These are phyloP conservation scores for Tremella mesenterica DNA, from an alignment of 768 basidiomycete species.

Conservation along the genomic window DNA sequence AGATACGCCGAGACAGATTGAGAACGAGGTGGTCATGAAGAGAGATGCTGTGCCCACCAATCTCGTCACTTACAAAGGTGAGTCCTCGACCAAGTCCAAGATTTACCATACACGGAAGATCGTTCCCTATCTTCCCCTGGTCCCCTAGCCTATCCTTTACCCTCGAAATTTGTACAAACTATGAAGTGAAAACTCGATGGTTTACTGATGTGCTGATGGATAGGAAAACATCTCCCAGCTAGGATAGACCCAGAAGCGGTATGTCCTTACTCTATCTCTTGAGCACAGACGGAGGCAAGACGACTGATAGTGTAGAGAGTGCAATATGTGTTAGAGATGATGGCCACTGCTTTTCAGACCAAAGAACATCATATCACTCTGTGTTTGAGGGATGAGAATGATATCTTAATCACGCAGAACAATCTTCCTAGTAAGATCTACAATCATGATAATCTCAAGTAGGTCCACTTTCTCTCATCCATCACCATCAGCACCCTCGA, in stretches of 20 bases:
- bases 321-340: slow-evolving; percentile 32
- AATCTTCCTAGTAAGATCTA: slow-evolving; percentile 34
- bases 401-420: slow-evolving; percentile 37
- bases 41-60: slow-evolving; percentile 33
- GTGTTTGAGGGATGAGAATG: slow-evolving; percentile 35
- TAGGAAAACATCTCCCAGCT: slow-evolving; percentile 30
- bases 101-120: too few species aligned
- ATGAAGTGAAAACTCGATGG: too few species aligned
- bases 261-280: neutral
- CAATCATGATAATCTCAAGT: slow-evolving; percentile 32
- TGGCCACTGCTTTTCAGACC: slow-evolving; percentile 32
- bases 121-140: neutral
- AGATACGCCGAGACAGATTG: too few species aligned
- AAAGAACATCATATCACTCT: slow-evolving; percentile 38
- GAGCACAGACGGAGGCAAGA: neutral
- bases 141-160: too few species aligned
- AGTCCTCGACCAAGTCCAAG: too few species aligned
- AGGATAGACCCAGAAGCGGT: slow-evolving; percentile 38
- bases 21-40: neutral
- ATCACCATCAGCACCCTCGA: neutral
- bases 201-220: neutral
- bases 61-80: slow-evolving; percentile 30
- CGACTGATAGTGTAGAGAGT: slow-evolving; percentile 19
- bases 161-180: too few species aligned
- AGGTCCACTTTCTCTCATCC: neutral